phyloP scores from a whole-genome alignment of 2,329 filamentous ascomycete genomes.

The Lasiodiplodia gonubiensis region DNA sequence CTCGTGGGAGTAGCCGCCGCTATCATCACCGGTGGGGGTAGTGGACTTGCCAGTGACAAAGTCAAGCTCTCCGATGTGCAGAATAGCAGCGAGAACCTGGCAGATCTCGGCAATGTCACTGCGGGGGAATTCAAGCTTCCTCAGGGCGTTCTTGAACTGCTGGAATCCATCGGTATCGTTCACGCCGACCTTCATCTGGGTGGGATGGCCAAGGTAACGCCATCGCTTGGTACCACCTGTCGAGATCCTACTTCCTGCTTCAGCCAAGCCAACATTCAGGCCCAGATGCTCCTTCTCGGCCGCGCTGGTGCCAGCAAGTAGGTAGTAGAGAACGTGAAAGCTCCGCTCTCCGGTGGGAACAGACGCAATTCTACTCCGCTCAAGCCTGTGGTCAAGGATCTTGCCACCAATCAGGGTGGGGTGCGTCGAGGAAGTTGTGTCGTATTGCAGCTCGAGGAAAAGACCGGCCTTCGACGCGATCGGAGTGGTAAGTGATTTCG shows the following conservation, averaged over 20 bases:
- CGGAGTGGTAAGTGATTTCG: slow-evolving; percentile 93
- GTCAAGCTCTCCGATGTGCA: slow-evolving; percentile 97
- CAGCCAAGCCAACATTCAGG: slow-evolving; percentile 64
- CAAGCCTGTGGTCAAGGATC: slow-evolving; percentile 88
- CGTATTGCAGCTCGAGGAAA: slow-evolving; percentile 96
- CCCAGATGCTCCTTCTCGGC: slow-evolving; percentile 89
- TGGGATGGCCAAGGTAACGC: slow-evolving; percentile 95
- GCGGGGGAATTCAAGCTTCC: slow-evolving; percentile 91
- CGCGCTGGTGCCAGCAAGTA: slow-evolving; percentile 86
- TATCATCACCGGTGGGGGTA: slow-evolving; percentile 81
- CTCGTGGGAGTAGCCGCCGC: slow-evolving; percentile 94
- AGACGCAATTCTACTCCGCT: slow-evolving; percentile 86
- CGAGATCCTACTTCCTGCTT: slow-evolving; percentile 60
- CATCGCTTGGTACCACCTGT: slow-evolving; percentile 75
- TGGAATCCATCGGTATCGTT: slow-evolving; percentile 96
- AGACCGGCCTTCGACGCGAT: slow-evolving; percentile 95
- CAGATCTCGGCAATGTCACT: slow-evolving; percentile 96
- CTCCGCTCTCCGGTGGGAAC: slow-evolving; percentile 96
- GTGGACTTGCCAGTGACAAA: slow-evolving; percentile 85
- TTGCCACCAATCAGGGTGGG: slow-evolving; percentile 93
- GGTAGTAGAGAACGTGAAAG: slow-evolving; percentile 95
- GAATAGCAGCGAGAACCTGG: slow-evolving; percentile 87
- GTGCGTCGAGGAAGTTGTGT: slow-evolving; percentile 81
- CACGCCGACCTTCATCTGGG: slow-evolving; percentile 94
- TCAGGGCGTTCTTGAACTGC: slow-evolving; percentile 93